Evolutionary conservation across 176 grass and related monocot species (phyloP).

Genomic region (Avena atlantica): DNA sequence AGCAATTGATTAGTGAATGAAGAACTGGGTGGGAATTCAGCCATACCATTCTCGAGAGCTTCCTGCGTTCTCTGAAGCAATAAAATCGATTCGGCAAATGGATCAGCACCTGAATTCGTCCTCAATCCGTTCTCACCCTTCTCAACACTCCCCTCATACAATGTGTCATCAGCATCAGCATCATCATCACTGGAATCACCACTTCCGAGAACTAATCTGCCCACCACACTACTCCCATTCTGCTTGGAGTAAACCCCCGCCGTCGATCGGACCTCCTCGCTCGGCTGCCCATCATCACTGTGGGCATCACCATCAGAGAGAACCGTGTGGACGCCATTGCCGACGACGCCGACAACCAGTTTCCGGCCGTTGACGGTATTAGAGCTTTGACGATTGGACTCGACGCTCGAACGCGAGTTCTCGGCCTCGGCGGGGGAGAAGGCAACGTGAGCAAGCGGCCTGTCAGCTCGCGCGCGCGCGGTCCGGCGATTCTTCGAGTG

Average conservation of each 20-base stretch:
- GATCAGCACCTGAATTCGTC: constrained; percentile 38
- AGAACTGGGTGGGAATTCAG: neutral
- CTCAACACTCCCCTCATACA: constrained; percentile 24
- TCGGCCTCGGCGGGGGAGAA: constrained; percentile 3
- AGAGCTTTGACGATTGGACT: constrained; percentile 49
- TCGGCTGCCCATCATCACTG: constrained; percentile 49
- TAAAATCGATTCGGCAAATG: constrained; percentile 47
- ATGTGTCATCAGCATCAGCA: constrained; percentile 17
- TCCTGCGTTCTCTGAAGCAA: constrained; percentile 63
- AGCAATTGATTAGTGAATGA: neutral
- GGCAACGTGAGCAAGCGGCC: neutral
- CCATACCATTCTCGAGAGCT: constrained; percentile 75
- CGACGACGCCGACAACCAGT: neutral
- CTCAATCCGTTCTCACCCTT: constrained; percentile 35
- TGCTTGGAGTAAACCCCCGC: constrained; percentile 28
- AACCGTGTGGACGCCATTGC: constrained; percentile 46
- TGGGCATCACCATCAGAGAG: constrained; percentile 37
- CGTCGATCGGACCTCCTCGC: constrained; percentile 51
- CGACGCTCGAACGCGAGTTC: constrained; percentile 56
- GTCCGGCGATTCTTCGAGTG: constrained; percentile 25
- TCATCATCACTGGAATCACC: constrained; percentile 33
- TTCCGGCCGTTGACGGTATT: neutral
- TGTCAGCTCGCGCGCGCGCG: constrained; percentile 16
- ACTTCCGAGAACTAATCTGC: constrained; percentile 28
- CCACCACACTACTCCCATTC: constrained; percentile 35